Evolutionary conservation across 176 grass and related monocot species (phyloP).

Genomic region (Elymus sibiricus): DNA sequence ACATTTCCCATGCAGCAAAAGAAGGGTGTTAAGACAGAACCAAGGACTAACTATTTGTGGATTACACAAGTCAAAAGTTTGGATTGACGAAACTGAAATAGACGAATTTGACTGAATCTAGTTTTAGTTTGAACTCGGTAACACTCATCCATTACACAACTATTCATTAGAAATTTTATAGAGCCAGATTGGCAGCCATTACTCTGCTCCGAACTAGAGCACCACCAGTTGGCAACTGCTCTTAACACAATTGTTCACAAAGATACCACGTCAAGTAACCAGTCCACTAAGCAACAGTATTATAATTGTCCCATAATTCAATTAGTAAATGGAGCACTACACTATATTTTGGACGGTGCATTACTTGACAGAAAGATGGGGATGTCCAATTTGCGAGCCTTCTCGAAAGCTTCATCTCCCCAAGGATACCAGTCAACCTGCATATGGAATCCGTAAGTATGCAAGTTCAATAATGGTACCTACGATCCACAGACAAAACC

Average conservation of each 20-base stretch:
- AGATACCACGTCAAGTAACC: not conserved
- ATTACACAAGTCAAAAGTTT: not conserved
- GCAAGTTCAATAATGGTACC: not conserved
- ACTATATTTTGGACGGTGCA: not conserved
- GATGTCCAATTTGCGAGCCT: constrained; percentile 67
- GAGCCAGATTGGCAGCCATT: not conserved
- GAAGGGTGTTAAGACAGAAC: not conserved
- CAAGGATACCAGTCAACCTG: constrained; percentile 99
- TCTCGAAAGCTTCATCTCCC: constrained; percentile 90
- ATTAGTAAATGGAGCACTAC: not conserved
- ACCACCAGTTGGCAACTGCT: not conserved
- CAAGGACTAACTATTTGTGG: not conserved
- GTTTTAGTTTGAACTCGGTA: not conserved
- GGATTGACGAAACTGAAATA: not conserved
- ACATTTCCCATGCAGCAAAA: constrained; percentile 17
- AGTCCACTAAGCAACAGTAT: not conserved
- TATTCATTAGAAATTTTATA: not conserved
- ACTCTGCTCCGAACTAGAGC: not conserved
- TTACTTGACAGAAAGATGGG: constrained; percentile 96
- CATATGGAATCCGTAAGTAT: constrained; percentile 1
- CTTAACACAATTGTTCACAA: not conserved
- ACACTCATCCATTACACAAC: not conserved
- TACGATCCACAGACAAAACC: not conserved
- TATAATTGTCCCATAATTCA: not conserved
- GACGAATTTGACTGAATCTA: not conserved